Base-by-base conservation (phyloP, 2,329 filamentous ascomycete species). In the Colletotrichum simmondsii region DNA sequence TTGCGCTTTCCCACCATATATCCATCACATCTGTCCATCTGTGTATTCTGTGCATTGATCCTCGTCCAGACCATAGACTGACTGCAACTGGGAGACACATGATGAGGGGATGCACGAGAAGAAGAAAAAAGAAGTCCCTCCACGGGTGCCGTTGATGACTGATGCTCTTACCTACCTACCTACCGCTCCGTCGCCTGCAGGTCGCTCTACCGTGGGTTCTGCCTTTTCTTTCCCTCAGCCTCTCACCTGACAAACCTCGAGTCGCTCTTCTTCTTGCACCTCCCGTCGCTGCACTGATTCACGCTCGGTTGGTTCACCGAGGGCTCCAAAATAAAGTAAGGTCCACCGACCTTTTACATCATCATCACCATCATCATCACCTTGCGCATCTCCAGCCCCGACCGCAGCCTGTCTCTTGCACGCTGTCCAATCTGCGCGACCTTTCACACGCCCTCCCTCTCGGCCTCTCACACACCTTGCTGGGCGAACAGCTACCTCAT, bases 401-500 rank as follows among this genome's bases (percentile, higher is more conserved):
- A 4, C 19, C 26, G 57, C 57, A 37, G 37, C 16, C 28, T 22
- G 22, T 22, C 35, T 19, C 24, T 63, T n/a, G 28, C 46, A 24
- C 35, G 53, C 61, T 64, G 60, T 56, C 35, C 10, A 37, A 8
- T 22, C n/a, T 22, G 52, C 68, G 54, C 62, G 32, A n/a, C 42
- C 42, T 49, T 49, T 49, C 42, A 49, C 42, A 49, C 42, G 42
- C 42, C 42, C 42, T 49, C 19, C 19, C 42, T 49, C 19, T n/a
- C 37, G 37, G 37, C 37, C 37, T 42, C 37, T 42, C 37, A 42
- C 46, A 54, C 61, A 54, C 46, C 46, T 35, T 19, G 30, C 30
- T 57, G 32, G 52, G 49, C 53, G 28, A 30, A 61, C 10, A 42
- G 65, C 32, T 30, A 46, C 65, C 69, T 58, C 65, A 57, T 61